A percentile compares a stretch with the other conserved stretches of the same genome.
phyloP scores from a whole-genome alignment of 371 early-diverging fungal species.

The Smittium culicis region DNA sequence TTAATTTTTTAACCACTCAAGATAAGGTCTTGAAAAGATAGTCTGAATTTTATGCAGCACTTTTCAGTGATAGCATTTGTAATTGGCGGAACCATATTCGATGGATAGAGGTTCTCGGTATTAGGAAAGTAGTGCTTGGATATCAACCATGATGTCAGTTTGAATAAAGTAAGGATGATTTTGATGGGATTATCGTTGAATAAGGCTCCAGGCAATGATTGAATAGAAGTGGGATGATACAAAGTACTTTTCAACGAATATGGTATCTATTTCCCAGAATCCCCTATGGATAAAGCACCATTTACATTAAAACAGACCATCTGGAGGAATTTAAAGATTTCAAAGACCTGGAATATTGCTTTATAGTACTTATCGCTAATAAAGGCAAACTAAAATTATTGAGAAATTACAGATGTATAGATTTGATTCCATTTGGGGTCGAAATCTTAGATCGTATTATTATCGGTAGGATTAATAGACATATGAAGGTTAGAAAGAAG shows the following conservation, averaged over 20 bases:
- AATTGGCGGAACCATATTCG: background rate
- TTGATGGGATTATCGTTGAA: background rate
- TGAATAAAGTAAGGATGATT: background rate
- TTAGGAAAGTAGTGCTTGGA: background rate
- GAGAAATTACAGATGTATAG: background rate
- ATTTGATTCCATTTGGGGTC: background rate
- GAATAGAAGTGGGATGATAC: background rate
- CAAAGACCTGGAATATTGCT: background rate
- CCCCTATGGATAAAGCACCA: background rate
- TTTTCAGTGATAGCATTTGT: background rate
- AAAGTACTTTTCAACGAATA: background rate
- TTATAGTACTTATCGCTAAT: background rate
- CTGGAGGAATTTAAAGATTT: background rate
- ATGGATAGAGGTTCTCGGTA: background rate
- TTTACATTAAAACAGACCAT: background rate
- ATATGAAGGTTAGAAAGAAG: background rate
- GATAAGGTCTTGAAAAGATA: background rate
- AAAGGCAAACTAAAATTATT: background rate
- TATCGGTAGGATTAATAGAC: background rate
- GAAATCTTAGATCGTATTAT: background rate
- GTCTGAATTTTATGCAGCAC: background rate
- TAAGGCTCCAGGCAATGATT: background rate
- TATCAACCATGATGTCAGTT: background rate
- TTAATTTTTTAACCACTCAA: too few species aligned
- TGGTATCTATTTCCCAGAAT: background rate